A percentile compares a stretch with the other conserved stretches of the same genome.
These are phyloP conservation scores for Cymbidium sinense DNA, from an alignment of 106 monocot genomes.

Conservation along the genomic window DNA sequence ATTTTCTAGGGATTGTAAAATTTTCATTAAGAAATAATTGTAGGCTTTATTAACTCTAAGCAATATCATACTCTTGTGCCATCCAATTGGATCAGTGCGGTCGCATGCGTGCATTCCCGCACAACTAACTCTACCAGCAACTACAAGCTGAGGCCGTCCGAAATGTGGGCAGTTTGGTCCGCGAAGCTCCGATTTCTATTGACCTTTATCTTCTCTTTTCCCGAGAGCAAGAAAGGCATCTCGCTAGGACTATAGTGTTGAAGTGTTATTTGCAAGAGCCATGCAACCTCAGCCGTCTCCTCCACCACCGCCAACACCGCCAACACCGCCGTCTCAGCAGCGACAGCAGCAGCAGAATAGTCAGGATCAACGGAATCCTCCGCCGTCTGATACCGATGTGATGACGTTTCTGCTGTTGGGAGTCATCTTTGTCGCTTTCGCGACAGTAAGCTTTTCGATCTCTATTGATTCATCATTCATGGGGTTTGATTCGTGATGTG, in stretches of 20 bases:
- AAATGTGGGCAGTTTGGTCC: too few relatives aligned
- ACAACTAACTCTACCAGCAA: too few relatives aligned
- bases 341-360: slow-evolving; percentile 6
- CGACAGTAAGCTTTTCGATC: slow-evolving; percentile 11
- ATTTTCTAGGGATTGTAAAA: too few relatives aligned
- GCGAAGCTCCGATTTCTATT: background rate
- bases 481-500: background rate
- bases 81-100: too few relatives aligned
- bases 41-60: too few relatives aligned
- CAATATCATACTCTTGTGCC: too few relatives aligned
- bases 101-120: too few relatives aligned
- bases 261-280: background rate
- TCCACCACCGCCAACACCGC: background rate
- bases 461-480: background rate
- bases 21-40: too few relatives aligned
- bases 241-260: background rate
- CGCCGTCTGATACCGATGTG: slow-evolving; percentile 1
- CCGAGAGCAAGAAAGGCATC: background rate
- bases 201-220: background rate
- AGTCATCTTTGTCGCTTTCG: slow-evolving; percentile 7
- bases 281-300: slow-evolving; percentile 7
- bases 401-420: slow-evolving; percentile 2
- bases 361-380: background rate
- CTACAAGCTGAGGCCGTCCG: too few relatives aligned
- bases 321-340: background rate